phyloP scores from a whole-genome alignment of 495 filamentous ascomycete genomes.

The Aspergillus bertholletiae region DNA sequence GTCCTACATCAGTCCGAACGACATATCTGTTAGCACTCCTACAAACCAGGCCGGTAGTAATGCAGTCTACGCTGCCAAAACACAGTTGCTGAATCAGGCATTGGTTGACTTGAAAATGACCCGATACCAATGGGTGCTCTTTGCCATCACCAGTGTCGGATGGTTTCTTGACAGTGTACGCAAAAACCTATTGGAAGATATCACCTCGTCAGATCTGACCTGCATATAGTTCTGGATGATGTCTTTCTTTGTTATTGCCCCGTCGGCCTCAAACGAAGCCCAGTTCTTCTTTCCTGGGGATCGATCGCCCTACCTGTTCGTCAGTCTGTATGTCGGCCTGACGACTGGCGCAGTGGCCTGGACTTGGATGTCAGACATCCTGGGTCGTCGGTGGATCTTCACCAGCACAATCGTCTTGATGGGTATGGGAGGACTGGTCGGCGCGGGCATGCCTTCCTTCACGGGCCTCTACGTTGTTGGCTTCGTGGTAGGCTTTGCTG shows the following conservation, averaged over 20 bases:
- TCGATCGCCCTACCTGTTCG: slow-evolving; percentile 3
- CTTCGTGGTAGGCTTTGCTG: slow-evolving; percentile 20
- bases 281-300: slow-evolving; percentile 10
- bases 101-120: slow-evolving; percentile 74
- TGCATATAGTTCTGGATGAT: slow-evolving; percentile 30
- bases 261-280: slow-evolving; percentile 14
- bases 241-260: slow-evolving; percentile 13
- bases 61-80: slow-evolving; percentile 21
- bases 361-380: slow-evolving; percentile 22
- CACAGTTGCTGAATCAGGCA: slow-evolving; percentile 47
- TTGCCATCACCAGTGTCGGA: slow-evolving; percentile 68
- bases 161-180: slow-evolving; percentile 53
- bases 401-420: slow-evolving; percentile 22
- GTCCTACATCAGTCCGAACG: too few relatives aligned
- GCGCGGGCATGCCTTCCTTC: slow-evolving; percentile 22
- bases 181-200: too few relatives aligned
- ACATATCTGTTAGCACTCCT: too few relatives aligned
- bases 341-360: slow-evolving; percentile 19
- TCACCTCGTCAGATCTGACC: not conserved
- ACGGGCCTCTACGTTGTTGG: slow-evolving; percentile 20
- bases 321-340: slow-evolving; percentile 20
- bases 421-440: slow-evolving; percentile 24
- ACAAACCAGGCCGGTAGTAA: not conserved
- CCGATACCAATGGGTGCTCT: slow-evolving; percentile 72
- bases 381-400: slow-evolving; percentile 23